Conservation (phyloP, 2,329 filamentous ascomycete genomes). For the Nigrograna mackinnonii region DNA sequence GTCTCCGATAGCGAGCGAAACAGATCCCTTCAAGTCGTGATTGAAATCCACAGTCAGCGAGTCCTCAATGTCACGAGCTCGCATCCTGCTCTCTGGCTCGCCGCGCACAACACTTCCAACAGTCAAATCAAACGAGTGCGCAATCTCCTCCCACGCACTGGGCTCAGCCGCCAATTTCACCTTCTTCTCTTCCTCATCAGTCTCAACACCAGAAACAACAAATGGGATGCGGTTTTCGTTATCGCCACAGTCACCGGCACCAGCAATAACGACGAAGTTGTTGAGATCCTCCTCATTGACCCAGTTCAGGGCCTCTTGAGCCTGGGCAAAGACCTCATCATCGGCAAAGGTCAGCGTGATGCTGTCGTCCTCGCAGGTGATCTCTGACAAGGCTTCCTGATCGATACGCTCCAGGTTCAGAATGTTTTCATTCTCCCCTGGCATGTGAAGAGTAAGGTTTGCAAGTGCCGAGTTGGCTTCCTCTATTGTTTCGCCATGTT, state of each 20-base stretch:
- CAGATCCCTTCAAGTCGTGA: slow-evolving; percentile 16
- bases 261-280: slow-evolving; percentile 23
- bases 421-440: slow-evolving; percentile 18
- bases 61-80: slow-evolving; percentile 16
- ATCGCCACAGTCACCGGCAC: slow-evolving; percentile 19
- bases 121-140: slow-evolving; percentile 22
- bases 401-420: slow-evolving; percentile 24
- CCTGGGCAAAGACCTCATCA: slow-evolving; percentile 14
- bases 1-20: slow-evolving; percentile 8
- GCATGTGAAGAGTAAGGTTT: slow-evolving; percentile 19
- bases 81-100: neutral
- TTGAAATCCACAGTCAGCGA: slow-evolving; percentile 18
- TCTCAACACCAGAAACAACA: slow-evolving; percentile 12
- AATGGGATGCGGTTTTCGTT: slow-evolving; percentile 16
- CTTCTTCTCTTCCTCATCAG: slow-evolving; percentile 19
- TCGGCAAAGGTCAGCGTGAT: slow-evolving; percentile 21
- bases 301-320: slow-evolving; percentile 17
- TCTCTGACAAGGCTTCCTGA: slow-evolving; percentile 14
- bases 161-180: slow-evolving; percentile 10
- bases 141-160: slow-evolving; percentile 14
- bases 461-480: slow-evolving; percentile 10
- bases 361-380: slow-evolving; percentile 14
- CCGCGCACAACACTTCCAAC: slow-evolving; percentile 14
- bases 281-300: slow-evolving; percentile 25
- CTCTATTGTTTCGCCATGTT: neutral